Percentiles rank a stretch among this genome's conserved stretches.
Conservation (phyloP, 495 filamentous ascomycete species). For the Xylaria venustula region DNA sequence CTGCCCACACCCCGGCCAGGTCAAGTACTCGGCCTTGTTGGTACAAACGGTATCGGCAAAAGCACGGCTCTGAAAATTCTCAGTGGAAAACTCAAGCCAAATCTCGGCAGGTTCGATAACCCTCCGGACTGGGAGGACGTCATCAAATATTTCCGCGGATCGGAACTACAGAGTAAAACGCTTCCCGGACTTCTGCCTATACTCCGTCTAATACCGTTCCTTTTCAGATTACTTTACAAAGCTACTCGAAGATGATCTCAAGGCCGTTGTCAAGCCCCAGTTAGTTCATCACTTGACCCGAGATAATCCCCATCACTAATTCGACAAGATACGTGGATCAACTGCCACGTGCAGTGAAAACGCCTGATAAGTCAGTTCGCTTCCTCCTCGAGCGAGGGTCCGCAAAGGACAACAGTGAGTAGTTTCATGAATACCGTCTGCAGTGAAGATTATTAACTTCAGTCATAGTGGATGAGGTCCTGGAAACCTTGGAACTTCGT, state of each 20-base stretch:
- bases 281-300: neutral
- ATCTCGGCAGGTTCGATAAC: constrained; percentile 90
- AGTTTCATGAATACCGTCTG: neutral
- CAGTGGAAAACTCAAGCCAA: constrained; percentile 96
- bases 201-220: neutral
- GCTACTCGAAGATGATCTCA: constrained; percentile 90
- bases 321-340: constrained; percentile 80
- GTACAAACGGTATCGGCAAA: constrained; percentile 99
- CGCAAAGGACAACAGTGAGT: constrained; percentile 65
- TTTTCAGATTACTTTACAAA: constrained; percentile 93
- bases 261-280: constrained; percentile 97
- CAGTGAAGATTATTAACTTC: neutral
- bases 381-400: constrained; percentile 69
- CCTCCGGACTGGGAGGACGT: constrained; percentile 99
- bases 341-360: constrained; percentile 86
- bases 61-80: constrained; percentile 97
- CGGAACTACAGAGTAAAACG: constrained; percentile 88
- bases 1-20: constrained; percentile 93
- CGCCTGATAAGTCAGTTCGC: constrained; percentile 71
- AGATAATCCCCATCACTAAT: neutral
- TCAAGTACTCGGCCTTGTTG: constrained; percentile 94
- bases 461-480: constrained; percentile 64
- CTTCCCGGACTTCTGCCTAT: neutral
- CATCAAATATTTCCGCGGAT: constrained; percentile 94
- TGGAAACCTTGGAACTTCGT: constrained; percentile 79